These are phyloP conservation scores for Fusarium mangiferae DNA, from an alignment of 2,329 filamentous ascomycete species.

Conservation along the genomic window DNA sequence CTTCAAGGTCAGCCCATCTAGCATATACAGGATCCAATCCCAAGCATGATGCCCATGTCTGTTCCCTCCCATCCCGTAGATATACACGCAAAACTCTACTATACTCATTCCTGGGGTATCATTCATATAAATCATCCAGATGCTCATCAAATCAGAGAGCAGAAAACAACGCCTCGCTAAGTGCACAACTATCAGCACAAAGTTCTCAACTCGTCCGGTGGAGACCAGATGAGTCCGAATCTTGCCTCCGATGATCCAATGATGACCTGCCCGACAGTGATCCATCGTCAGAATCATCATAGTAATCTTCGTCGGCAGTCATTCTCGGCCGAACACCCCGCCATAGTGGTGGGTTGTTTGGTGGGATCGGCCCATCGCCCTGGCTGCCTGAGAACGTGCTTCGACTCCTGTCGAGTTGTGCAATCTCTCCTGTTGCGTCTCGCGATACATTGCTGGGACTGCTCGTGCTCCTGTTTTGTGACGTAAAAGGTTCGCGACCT, in stretches of 20 bases:
- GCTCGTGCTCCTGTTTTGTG: slow-evolving; percentile 26
- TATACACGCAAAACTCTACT: slow-evolving; percentile 11
- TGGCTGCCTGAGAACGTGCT: slow-evolving; percentile 39
- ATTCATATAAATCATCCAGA: slow-evolving; percentile 24
- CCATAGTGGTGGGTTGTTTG: slow-evolving; percentile 55
- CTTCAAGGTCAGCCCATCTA: neutral
- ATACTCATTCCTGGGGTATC: slow-evolving; percentile 28
- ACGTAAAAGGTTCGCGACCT: slow-evolving; percentile 17
- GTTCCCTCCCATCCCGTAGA: neutral
- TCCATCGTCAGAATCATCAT: slow-evolving; percentile 44
- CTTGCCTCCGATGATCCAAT: slow-evolving; percentile 39
- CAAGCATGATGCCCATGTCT: neutral
- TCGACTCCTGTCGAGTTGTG: slow-evolving; percentile 35
- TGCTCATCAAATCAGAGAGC: slow-evolving; percentile 16
- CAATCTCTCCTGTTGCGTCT: slow-evolving; percentile 35
- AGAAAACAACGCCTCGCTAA: slow-evolving; percentile 43
- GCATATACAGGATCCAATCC: neutral
- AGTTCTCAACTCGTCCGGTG: slow-evolving; percentile 24
- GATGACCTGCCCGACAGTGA: slow-evolving; percentile 46
- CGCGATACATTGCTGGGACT: slow-evolving; percentile 42
- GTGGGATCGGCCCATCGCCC: slow-evolving; percentile 43
- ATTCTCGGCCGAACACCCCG: slow-evolving; percentile 51
- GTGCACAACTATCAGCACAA: slow-evolving; percentile 43
- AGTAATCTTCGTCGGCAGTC: slow-evolving; percentile 48
- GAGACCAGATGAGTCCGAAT: slow-evolving; percentile 41